Evolutionary conservation across 2,329 filamentous ascomycete species (phyloP).

Genomic region (Escovopsis sp.): DNA sequence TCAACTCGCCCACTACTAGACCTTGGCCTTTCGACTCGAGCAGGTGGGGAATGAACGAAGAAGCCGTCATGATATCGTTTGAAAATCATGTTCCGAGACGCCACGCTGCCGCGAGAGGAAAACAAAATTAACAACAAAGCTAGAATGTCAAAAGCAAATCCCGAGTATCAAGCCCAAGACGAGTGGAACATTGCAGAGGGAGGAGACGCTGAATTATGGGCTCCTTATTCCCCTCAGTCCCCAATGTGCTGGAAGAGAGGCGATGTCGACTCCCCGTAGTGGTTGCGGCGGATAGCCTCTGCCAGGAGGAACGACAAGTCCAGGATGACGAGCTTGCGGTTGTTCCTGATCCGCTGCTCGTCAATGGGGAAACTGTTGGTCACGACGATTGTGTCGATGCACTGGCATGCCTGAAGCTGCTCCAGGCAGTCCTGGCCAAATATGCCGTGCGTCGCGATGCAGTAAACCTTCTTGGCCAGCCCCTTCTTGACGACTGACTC

Average conservation of each 20-base stretch:
- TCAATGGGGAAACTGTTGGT: conserved; percentile 95
- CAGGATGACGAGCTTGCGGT: conserved; percentile 74
- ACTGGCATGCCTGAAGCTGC: conserved; percentile 81
- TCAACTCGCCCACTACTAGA: conserved; percentile 11
- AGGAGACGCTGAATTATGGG: not conserved
- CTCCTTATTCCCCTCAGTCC: conserved; percentile 24
- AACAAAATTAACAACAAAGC: conserved; percentile 1
- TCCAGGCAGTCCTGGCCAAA: conserved; percentile 83
- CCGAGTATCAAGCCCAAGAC: conserved; percentile 1
- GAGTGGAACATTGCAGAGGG: not conserved
- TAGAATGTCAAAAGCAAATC: conserved; percentile 1
- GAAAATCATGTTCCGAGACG: conserved; percentile 13
- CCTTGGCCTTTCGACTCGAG: conserved; percentile 4
- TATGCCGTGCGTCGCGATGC: conserved; percentile 90
- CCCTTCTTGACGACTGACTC: conserved; percentile 94
- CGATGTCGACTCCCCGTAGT: conserved; percentile 79
- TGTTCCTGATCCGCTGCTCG: conserved; percentile 52
- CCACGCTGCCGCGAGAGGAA: conserved; percentile 20
- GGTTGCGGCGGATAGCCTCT: conserved; percentile 88
- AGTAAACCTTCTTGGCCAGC: conserved; percentile 84
- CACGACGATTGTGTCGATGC: conserved; percentile 86
- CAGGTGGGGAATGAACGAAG: conserved; percentile 5
- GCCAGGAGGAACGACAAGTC: conserved; percentile 78
- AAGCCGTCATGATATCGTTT: conserved; percentile 3
- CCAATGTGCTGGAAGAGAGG: conserved; percentile 52